These are phyloP conservation scores for Talaromyces albobiverticillius DNA, from an alignment of 2,329 filamentous ascomycete species.

Conservation along the genomic window DNA sequence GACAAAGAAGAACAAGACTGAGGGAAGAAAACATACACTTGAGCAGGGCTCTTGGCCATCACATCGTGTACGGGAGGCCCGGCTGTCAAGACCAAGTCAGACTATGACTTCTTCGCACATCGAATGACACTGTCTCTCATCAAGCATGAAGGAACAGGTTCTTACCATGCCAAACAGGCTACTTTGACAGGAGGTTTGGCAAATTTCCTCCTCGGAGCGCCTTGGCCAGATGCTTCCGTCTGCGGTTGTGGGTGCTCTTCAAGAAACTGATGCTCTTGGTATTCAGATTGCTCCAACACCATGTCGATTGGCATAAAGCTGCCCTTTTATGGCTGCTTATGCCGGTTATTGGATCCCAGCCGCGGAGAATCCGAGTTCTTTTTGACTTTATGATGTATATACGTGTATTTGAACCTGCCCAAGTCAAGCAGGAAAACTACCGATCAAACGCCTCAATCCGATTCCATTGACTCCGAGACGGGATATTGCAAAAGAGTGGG, in stretches of 20 bases:
- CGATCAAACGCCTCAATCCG: slow-evolving; percentile 1
- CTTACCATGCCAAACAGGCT: slow-evolving; percentile 44
- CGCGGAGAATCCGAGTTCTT: slow-evolving; percentile 1
- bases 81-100: slow-evolving; percentile 25
- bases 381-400: slow-evolving; percentile 7
- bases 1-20: background rate
- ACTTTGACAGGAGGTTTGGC: slow-evolving; percentile 45
- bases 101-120: too few relatives aligned
- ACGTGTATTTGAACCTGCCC: background rate
- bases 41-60: slow-evolving; percentile 43
- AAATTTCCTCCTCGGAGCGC: slow-evolving; percentile 41
- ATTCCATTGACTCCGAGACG: slow-evolving; percentile 13
- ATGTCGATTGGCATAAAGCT: slow-evolving; percentile 19
- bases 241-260: slow-evolving; percentile 7
- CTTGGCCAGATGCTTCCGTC: slow-evolving; percentile 21
- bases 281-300: slow-evolving; percentile 22
- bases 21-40: slow-evolving; percentile 33
- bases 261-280: slow-evolving; percentile 10
- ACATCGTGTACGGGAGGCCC: slow-evolving; percentile 43
- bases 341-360: background rate
- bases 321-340: background rate
- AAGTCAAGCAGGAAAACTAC: slow-evolving; percentile 6
- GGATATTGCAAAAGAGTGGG: slow-evolving; percentile 7
- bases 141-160: slow-evolving; percentile 5
- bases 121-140: too few relatives aligned